Evolutionary conservation across 23 red algal species (phyloP), one percentile per base, ranked within the genome.

Genomic region (Gracilaria domingensis): DNA sequence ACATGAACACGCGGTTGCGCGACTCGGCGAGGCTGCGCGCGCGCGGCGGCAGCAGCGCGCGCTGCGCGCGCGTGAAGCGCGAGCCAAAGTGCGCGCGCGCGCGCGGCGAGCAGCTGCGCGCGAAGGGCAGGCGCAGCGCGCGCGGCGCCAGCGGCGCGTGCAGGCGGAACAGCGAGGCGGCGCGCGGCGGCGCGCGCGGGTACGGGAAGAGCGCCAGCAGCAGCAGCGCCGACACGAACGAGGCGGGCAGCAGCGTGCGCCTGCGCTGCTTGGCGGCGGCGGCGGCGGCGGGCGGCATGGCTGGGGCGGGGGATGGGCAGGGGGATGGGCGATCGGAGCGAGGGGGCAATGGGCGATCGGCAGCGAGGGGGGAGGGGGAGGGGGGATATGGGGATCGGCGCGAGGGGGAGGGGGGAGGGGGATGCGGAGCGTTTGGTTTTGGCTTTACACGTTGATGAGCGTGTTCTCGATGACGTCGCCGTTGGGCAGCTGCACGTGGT

Each of bases 381-480:
- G 26, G 8, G 72, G 18, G 26, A 1, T 2, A 16, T 16, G 14
- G 9, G 51, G 51, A 8, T 7, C 9, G 51, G 6, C 8, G 9
- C 9, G 51, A 18, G 1, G 51, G 1, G 51, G 51, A 18, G 1
- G 51, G 8, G 51, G 51, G 17, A 14, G 51, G 51, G 51, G n/a
- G n/a, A n/a, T n/a, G n/a, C n/a, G n/a, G n/a, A n/a, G n/a, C n/a
- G n/a, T n/a, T n/a, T n/a, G n/a, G n/a, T n/a, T n/a, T n/a, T n/a
- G n/a, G n/a, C n/a, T n/a, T n/a, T 92, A 95, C 36, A 91, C 93
- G 50, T 95, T 95, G 53, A 90, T 40, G 12, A 91, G 79, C 23
- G 85, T 60, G 75, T 95, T 91, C 54, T 95, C 93, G 5, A 95
- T 82, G 36, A 86, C 30, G 66, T 95, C 86, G 28, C 93, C 93